Percentiles rank a stretch among this genome's conserved stretches.
phyloP scores from a whole-genome alignment of 1,139 yeast genomes.

The Suhomyces bribrorum region DNA sequence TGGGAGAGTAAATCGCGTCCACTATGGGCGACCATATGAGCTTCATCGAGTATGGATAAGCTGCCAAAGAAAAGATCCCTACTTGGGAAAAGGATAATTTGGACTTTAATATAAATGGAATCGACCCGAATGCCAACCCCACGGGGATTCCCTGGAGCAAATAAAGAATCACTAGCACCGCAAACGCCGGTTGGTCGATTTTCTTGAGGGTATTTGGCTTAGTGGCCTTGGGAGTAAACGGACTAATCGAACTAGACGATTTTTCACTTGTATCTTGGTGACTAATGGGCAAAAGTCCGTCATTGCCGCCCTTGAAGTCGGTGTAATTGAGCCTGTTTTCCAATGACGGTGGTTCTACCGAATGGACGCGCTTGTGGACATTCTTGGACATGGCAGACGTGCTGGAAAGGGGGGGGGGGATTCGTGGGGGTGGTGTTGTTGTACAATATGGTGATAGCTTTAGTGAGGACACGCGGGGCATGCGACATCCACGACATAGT shows the following conservation, averaged over 20 bases:
- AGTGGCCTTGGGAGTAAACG: constrained; percentile 8
- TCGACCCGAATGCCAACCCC: constrained; percentile 91
- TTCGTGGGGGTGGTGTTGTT: background rate
- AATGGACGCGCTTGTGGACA: constrained; percentile 22
- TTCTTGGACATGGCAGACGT: constrained; percentile 6
- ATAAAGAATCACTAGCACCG: constrained; percentile 69
- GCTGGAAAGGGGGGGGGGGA: too few species aligned
- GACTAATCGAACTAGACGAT: constrained; percentile 3
- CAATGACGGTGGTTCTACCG: constrained; percentile 16
- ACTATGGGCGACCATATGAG: constrained; percentile 95
- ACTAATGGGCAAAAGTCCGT: constrained; percentile 38
- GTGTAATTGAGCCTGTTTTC: constrained; percentile 21
- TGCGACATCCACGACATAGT: too few species aligned
- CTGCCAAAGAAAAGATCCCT: constrained; percentile 86
- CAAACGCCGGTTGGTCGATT: constrained; percentile 69
- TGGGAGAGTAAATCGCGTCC: constrained; percentile 73
- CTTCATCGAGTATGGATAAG: constrained; percentile 92
- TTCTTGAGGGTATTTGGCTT: constrained; percentile 15
- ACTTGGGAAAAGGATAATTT: constrained; percentile 85
- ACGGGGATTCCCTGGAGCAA: constrained; percentile 93
- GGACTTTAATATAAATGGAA: constrained; percentile 88
- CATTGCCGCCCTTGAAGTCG: constrained; percentile 34
- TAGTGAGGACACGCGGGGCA: background rate
- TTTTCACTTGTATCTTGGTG: constrained; percentile 24
- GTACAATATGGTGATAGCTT: background rate